Percentiles rank a stretch among this genome's conserved stretches.
phyloP scores from a whole-genome alignment of 805 yeast species.

The Schwanniomyces pseudopolymorphus region DNA sequence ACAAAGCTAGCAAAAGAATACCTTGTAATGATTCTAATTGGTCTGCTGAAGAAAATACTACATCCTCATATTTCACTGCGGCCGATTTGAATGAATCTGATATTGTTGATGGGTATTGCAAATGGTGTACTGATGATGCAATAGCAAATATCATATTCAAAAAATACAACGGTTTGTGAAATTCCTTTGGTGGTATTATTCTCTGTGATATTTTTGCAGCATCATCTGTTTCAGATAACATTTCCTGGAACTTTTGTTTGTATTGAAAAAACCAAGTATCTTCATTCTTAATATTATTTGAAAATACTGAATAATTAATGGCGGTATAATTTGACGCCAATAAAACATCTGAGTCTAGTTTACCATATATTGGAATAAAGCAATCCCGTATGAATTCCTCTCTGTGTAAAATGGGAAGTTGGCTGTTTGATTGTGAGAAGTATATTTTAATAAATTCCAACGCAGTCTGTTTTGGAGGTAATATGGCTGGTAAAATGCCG shows the following conservation, averaged over 20 bases:
- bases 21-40: conserved; percentile 75
- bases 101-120: conserved; percentile 62
- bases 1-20: conserved; percentile 62
- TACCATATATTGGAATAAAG: conserved; percentile 81
- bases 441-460: conserved; percentile 60
- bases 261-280: conserved; percentile 51
- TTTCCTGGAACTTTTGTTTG: conserved; percentile 25
- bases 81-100: conserved; percentile 71
- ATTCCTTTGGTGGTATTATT: conserved; percentile 46
- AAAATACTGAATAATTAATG: conserved; percentile 34
- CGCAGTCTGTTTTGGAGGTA: conserved; percentile 74
- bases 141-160: conserved; percentile 78
- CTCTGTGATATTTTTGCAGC: conserved; percentile 32
- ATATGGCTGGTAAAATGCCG: conserved; percentile 39
- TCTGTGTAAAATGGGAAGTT: conserved; percentile 79
- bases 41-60: conserved; percentile 56
- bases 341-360: conserved; percentile 49
- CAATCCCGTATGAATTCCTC: conserved; percentile 66
- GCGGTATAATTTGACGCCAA: conserved; percentile 60
- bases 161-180: conserved; percentile 61
- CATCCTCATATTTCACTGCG: conserved; percentile 58
- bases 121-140: conserved; percentile 70
- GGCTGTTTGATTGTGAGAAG: conserved; percentile 80
- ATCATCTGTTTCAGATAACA: conserved; percentile 15
- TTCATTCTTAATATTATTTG: conserved; percentile 19